phyloP scores from a whole-genome alignment of 2,329 filamentous ascomycete species.

The Cephalotrichum gorgonifer region DNA sequence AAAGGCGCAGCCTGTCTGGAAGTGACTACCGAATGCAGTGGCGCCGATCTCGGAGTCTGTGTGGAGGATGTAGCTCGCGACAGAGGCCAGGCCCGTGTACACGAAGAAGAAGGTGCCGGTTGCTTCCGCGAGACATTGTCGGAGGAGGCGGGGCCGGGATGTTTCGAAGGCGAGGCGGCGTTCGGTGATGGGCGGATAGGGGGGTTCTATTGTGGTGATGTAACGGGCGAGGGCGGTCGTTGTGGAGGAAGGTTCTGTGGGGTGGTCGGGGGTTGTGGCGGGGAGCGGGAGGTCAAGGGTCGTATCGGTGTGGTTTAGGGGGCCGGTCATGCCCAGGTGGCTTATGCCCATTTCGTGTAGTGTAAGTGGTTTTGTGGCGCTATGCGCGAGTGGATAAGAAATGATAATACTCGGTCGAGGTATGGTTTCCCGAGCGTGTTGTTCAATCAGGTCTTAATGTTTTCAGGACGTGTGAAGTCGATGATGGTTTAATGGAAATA shows the following conservation, averaged over 20 bases:
- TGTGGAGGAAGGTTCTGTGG: not conserved
- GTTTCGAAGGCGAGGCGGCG: slow-evolving; percentile 45
- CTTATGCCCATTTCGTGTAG: not conserved
- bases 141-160: slow-evolving; percentile 37
- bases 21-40: slow-evolving; percentile 31
- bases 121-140: slow-evolving; percentile 45
- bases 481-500: no score
- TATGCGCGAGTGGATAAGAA: no score
- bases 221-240: not conserved
- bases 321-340: not conserved
- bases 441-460: no score
- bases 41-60: slow-evolving; percentile 21
- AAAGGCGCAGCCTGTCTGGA: slow-evolving; percentile 45
- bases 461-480: no score
- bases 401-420: no score
- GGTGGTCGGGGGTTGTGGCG: not conserved
- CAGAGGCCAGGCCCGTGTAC: slow-evolving; percentile 41
- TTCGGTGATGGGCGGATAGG: slow-evolving; percentile 32
- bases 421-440: no score
- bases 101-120: slow-evolving; percentile 48
- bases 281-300: not conserved
- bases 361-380: not conserved
- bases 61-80: slow-evolving; percentile 38
- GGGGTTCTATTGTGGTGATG: not conserved
- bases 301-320: not conserved